phyloP scores from a whole-genome alignment of 2,329 filamentous ascomycete species.

The Trichoderma atroviride region DNA sequence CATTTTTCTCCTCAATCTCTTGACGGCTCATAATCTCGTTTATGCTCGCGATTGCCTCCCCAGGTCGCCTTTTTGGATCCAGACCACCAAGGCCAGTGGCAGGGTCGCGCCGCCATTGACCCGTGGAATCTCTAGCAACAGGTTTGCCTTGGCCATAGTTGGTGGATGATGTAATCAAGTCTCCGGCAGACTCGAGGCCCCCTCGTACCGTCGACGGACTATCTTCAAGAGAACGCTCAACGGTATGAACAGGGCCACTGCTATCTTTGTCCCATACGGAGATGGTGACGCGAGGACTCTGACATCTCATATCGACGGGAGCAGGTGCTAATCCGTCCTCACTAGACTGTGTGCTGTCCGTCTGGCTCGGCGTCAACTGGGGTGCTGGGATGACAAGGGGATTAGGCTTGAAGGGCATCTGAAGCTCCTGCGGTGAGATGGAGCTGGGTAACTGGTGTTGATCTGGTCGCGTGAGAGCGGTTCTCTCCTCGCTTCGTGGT shows the following conservation, averaged over 20 bases:
- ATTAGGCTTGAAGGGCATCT: slow-evolving; percentile 43
- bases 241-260: slow-evolving; percentile 40
- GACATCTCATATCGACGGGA: slow-evolving; percentile 46
- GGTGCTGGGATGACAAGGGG: slow-evolving; percentile 35
- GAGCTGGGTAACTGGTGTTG: slow-evolving; percentile 39
- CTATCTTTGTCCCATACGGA: slow-evolving; percentile 57
- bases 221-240: slow-evolving; percentile 47
- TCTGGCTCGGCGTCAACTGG: slow-evolving; percentile 54
- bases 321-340: slow-evolving; percentile 51
- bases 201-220: slow-evolving; percentile 42
- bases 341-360: slow-evolving; percentile 53
- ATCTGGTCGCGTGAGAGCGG: slow-evolving; percentile 32
- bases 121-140: slow-evolving; percentile 44
- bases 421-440: slow-evolving; percentile 47
- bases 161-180: slow-evolving; percentile 39
- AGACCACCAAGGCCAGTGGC: slow-evolving; percentile 50
- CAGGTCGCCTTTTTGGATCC: slow-evolving; percentile 49
- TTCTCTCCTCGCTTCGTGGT: slow-evolving; percentile 42
- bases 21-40: slow-evolving; percentile 52
- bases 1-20: slow-evolving; percentile 50
- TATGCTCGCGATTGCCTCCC: slow-evolving; percentile 49
- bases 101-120: slow-evolving; percentile 46
- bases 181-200: slow-evolving; percentile 45
- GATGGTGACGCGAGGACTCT: slow-evolving; percentile 59
- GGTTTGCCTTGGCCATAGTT: slow-evolving; percentile 23